These are phyloP conservation scores for Protomyces macrosporus DNA, from an alignment of 1,139 yeast species.

Conservation along the genomic window DNA sequence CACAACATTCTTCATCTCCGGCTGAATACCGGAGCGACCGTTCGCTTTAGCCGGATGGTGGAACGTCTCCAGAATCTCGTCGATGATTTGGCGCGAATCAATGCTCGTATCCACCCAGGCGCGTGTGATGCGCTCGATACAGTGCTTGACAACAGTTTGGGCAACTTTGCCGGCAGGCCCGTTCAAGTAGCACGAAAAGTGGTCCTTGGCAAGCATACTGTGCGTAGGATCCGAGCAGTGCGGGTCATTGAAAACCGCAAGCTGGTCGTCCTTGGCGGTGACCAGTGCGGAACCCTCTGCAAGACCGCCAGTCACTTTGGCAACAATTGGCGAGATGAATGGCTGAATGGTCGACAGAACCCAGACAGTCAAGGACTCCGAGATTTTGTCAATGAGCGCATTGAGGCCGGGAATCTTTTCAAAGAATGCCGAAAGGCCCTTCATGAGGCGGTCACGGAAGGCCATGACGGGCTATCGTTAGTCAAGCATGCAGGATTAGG, in stretches of 20 bases:
- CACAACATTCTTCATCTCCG: conserved; percentile 32
- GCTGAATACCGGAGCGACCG: conserved; percentile 31
- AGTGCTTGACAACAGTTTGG: conserved; percentile 48
- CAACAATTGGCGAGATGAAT: conserved; percentile 33
- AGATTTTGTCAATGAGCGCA: conserved; percentile 33
- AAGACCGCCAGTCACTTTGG: conserved; percentile 31
- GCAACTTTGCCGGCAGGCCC: conserved; percentile 49
- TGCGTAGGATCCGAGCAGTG: conserved; percentile 34
- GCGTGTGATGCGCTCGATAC: conserved; percentile 46
- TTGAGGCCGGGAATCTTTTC: conserved; percentile 33
- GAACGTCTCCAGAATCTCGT: conserved; percentile 32
- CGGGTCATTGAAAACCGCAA: conserved; percentile 34
- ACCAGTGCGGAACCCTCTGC: conserved; percentile 33
- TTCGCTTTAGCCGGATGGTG: conserved; percentile 34
- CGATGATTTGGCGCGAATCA: conserved; percentile 29
- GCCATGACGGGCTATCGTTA: neutral
- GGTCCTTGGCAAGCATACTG: conserved; percentile 35
- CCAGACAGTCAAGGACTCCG: conserved; percentile 34
- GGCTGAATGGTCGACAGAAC: conserved; percentile 35
- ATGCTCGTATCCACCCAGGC: conserved; percentile 34
- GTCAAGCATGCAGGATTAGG: conserved; percentile 29
- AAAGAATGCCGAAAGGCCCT: conserved; percentile 25
- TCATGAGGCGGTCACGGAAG: neutral
- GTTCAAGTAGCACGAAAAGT: conserved; percentile 35
- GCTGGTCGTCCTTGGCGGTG: conserved; percentile 35